A percentile compares a stretch with the other conserved stretches of the same genome.
Evolutionary conservation across 306 rosid species (phyloP).

Genomic region (Vigna nakashimae): DNA sequence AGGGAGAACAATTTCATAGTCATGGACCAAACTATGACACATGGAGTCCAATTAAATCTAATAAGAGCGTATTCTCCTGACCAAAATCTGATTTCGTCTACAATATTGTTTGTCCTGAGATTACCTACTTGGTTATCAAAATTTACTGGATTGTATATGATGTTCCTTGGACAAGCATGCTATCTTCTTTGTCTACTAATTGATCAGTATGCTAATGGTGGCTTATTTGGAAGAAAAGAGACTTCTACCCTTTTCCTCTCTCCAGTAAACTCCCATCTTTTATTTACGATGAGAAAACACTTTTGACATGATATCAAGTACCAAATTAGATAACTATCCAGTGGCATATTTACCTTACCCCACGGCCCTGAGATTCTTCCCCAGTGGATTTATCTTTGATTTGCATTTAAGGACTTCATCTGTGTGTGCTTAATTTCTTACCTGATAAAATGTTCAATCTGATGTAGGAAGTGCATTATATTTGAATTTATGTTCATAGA

Average conservation of each 20-base stretch:
- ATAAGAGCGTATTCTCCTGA: not conserved
- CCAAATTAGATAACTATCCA: not conserved
- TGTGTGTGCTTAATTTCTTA: not conserved
- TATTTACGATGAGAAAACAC: not conserved
- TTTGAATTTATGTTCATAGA: not conserved
- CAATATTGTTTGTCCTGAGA: not conserved
- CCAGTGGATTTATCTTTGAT: not conserved
- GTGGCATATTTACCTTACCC: not conserved
- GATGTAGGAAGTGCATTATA: conserved; percentile 7
- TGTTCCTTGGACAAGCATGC: not conserved
- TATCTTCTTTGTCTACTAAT: not conserved
- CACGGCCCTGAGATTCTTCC: not conserved
- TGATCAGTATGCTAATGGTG: not conserved
- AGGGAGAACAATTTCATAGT: not conserved
- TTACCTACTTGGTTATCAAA: conserved; percentile 1
- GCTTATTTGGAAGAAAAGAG: conserved; percentile 21
- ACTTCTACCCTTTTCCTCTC: not conserved
- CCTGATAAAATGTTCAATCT: not conserved
- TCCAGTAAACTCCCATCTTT: not conserved
- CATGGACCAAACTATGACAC: not conserved
- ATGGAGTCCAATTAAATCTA: not conserved
- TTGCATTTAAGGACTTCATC: not conserved
- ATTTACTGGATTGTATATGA: not conserved
- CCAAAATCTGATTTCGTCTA: not conserved
- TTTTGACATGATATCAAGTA: not conserved